Base-by-base conservation (phyloP, 2,329 filamentous ascomycete species). In the Pseudopyrenochaeta lycopersici region DNA sequence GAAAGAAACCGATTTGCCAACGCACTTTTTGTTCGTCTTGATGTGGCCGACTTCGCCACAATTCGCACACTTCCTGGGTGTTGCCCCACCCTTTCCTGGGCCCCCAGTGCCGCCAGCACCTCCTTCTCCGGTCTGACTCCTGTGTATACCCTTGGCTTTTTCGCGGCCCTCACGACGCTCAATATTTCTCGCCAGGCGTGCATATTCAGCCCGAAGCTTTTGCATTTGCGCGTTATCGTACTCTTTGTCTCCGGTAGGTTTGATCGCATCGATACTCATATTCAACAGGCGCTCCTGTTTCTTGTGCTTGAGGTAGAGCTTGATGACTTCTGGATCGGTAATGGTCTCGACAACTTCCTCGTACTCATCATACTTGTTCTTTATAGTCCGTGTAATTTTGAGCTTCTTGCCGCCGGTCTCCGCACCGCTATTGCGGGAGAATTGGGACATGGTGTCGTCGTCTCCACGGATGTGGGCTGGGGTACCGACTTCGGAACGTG, bases 1-100 rank as follows among this genome's bases (percentile, higher is more conserved):
- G 31, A 27, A 47, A 33, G 33, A 46, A 42, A 35, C 18, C 21
- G 23, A 31, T 39, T 29, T 39, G 20, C 20, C 20, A 14, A 43
- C 64, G 44, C 55, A 95, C 92, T 97, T 98, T 81, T 97, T 96
- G 82, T 98, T 98, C 42, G 94, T 98, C 79, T 97, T 97, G 82
- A 99, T 99, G 72, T 99, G 95, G 29, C 95, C 95, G 49, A 96
- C 90, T 76, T 95, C 90, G 45, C 95, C 95, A 78, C 95, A 99
- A 77, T 97, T 98, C 63, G 95, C 95, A 79, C 95, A 99, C 80
- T 98, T 98, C 68, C 96, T 85, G 50, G 84, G 82, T 10, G 86
- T 88, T 39, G 82, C 82, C 31, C 80, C 82, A 29, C 74, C 73
- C 46, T 79, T 79, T 39, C 72, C 73, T 14, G 75, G 73, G 4